Conservation (phyloP, 331 rosid genomes). For the Cydonia oblonga region DNA sequence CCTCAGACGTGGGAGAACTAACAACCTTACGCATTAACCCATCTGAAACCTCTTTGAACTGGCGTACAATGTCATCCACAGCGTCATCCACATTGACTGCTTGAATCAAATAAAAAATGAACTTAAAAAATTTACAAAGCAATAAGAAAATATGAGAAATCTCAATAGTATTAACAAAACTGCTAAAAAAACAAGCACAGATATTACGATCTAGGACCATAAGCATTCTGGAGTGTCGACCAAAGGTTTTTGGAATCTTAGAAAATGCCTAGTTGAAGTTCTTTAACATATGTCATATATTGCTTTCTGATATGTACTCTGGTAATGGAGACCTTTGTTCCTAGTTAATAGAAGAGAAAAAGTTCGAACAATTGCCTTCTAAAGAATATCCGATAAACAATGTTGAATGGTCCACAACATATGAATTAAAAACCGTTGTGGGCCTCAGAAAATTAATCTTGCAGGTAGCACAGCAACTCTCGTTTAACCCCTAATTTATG, state of each 20-base stretch:
- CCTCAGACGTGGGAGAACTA: slow-evolving; percentile 37
- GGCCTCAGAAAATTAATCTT: not conserved
- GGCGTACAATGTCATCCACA: slow-evolving; percentile 88
- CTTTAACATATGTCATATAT: not conserved
- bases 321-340: not conserved
- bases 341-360: not conserved
- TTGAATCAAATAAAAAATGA: not conserved
- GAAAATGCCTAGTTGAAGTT: not conserved
- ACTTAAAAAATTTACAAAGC: not conserved
- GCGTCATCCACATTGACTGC: slow-evolving; percentile 96
- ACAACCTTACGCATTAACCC: slow-evolving; percentile 67
- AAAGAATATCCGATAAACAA: not conserved
- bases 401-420: not conserved
- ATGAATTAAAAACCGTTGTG: not conserved
- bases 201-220: not conserved
- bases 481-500: too few species aligned
- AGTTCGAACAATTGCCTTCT: not conserved
- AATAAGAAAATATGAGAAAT: not conserved
- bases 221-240: not conserved
- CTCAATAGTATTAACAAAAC: not conserved
- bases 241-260: not conserved
- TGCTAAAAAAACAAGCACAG: not conserved
- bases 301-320: not conserved
- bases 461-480: not conserved
- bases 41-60: slow-evolving; percentile 91